Evolutionary conservation across 495 filamentous ascomycete genomes (phyloP), one percentile per base, ranked within the genome.

Genomic region (Hypoxylon lienhwacheense): DNA sequence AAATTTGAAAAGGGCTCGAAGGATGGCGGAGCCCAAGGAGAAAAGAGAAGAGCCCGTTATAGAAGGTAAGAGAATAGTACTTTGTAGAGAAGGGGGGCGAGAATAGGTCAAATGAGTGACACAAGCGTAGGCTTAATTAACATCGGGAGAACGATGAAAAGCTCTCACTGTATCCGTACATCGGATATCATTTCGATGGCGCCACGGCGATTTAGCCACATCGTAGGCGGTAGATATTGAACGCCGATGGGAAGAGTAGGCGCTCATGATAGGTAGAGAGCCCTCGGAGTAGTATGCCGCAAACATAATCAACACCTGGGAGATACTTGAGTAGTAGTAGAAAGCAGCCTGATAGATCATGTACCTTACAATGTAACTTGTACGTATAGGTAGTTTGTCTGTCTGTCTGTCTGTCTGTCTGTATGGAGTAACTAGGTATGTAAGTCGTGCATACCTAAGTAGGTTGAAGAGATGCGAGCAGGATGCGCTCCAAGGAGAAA

Each of bases 41-140:
- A 46, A 29, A 43, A 51, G 39, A 43, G 42, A 56, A 29, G 46
- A 50, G 31, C 50, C 25, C 55, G 56, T 60, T 60, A 60, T 40
- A 49, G 49, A 54, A 49, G 49, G 41, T 44, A 16, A 46, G 45
- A 50, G 34, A 32, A 20, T 15, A 22, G 16, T 11, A 35, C 14
- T 15, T 12, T 7, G 10, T 16, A 1, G 21, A 15, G 7, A 16
- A 47, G 17, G 42, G 47, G 46, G 50, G 49, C 31, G 47, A 53
- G 31, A 46, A 34, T 41, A 29, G 50, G 35, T 39, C 48, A 21
- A 28, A 51, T 53, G 58, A 50, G 55, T 44, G 40, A 43, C 40
- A 62, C 58, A 39, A 17, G 19, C 12, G 35, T 41, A 46, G 56
- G 49, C 31, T n/a, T n/a, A n/a, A n/a, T n/a, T n/a, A n/a, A n/a